Conservation (phyloP, 176 grass and related monocot species). For the Bolboschoenus planiculmis region DNA sequence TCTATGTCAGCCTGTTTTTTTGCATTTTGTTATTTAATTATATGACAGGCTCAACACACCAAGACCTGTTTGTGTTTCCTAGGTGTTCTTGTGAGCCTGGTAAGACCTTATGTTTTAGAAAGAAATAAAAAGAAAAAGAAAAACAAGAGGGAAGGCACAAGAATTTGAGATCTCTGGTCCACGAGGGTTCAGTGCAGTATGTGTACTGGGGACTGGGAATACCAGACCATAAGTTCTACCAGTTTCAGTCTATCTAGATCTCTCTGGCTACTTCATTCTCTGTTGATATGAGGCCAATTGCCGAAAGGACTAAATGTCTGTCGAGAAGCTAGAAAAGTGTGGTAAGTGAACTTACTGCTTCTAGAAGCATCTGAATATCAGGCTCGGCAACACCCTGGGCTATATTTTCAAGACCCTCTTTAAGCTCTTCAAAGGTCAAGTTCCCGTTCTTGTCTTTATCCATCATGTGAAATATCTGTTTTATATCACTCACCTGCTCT, state of each 20-base stretch:
- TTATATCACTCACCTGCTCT: slow-evolving; percentile 58
- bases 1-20: slow-evolving; percentile 61
- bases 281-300: slow-evolving; percentile 6
- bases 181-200: background rate
- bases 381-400: slow-evolving; percentile 47
- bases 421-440: slow-evolving; percentile 66
- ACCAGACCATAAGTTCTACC: background rate
- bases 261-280: slow-evolving; percentile 3
- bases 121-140: background rate
- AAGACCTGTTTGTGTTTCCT: background rate
- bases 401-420: slow-evolving; percentile 54
- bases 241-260: background rate
- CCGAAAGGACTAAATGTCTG: background rate
- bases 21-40: background rate
- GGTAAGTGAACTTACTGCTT: slow-evolving; percentile 51
- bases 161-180: background rate
- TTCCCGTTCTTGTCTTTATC: slow-evolving; percentile 62
- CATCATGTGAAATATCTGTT: slow-evolving; percentile 73
- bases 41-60: background rate
- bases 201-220: background rate
- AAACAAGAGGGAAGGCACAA: background rate
- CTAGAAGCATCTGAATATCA: slow-evolving; percentile 71
- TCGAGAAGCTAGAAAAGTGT: background rate
- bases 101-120: background rate
- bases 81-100: background rate